Evolutionary conservation across 2,329 filamentous ascomycete genomes (phyloP).

Genomic region (Fusarium sp.): DNA sequence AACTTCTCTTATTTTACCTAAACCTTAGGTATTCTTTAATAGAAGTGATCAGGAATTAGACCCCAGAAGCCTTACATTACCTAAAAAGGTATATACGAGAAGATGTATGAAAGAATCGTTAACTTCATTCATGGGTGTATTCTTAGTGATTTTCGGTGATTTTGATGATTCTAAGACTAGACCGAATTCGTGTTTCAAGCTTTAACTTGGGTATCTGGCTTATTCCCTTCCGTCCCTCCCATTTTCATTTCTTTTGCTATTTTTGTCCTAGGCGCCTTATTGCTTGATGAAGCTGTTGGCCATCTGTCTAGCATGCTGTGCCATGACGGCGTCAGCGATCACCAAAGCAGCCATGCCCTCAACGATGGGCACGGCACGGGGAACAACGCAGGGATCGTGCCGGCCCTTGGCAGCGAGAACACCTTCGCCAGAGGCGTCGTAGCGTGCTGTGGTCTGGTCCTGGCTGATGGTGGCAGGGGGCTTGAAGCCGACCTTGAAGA

Average conservation of each 20-base stretch:
- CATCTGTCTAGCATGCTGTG: conserved; percentile 74
- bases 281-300: conserved; percentile 42
- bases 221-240: not conserved
- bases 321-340: conserved; percentile 86
- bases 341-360: conserved; percentile 92
- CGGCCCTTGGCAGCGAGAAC: conserved; percentile 90
- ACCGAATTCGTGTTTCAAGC: not conserved
- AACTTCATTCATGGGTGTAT: too few species aligned
- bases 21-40: too few species aligned
- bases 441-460: conserved; percentile 84
- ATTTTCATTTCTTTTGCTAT: not conserved
- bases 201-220: conserved; percentile 17
- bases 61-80: too few species aligned
- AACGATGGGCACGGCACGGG: conserved; percentile 86
- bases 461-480: conserved; percentile 92
- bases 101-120: too few species aligned
- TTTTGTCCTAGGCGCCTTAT: not conserved
- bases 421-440: conserved; percentile 77
- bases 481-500: conserved; percentile 96
- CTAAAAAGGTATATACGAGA: too few species aligned
- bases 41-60: too few species aligned
- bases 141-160: too few species aligned
- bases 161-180: too few species aligned
- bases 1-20: too few species aligned
- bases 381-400: conserved; percentile 94